Evolutionary conservation across 805 yeast species (phyloP), one percentile per base, ranked within the genome.

Genomic region (Vanderwaltozyma verrucispora): DNA sequence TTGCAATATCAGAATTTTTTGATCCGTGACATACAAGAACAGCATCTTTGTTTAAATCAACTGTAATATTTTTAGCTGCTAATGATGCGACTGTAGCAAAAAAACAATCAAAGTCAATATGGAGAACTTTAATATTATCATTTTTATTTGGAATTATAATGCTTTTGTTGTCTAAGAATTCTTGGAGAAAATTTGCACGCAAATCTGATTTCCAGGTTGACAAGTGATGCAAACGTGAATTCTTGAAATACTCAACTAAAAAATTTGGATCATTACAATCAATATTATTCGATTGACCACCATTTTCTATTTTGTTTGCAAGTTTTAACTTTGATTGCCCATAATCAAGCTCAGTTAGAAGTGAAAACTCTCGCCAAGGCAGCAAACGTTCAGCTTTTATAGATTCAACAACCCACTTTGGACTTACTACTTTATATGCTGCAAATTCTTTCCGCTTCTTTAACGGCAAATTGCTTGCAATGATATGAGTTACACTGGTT

Each of bases 71-170:
- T 0, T 81, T 79, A 30, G 67, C 63, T 13, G 61, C 65, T 38
- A 77, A 60, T 3, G 84, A 72, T 0, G 96, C 82, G 0, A 81
- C 96, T 0, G 94, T 71, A 2, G 88, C 96, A 60, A 89, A 89
- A 51, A 92, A 89, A 46, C 95, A 86, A 56, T 89, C 98, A 57
- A 87, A 89, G 56, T 89, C 98, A 25, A 89, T 69, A 56, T 89
- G 96, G 38, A 88, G 54, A 9, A 88, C 72, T 1, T 70, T 47
- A 15, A 45, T 32, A 4, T 14, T 20, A 15, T 45, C 43, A 21
- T 25, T 11, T 17, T n/a, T 30, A 28, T 25, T 37, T 32, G 32
- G 51, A 28, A 36, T 36, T 27, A 28, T 26, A 38, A 42, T 13
- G 34, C 47, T 46, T 21, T 24, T 20, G 15, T 25, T 49, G 50